Conservation (phyloP, 2,329 filamentous ascomycete genomes). For the Pleoardoris graminearum region DNA sequence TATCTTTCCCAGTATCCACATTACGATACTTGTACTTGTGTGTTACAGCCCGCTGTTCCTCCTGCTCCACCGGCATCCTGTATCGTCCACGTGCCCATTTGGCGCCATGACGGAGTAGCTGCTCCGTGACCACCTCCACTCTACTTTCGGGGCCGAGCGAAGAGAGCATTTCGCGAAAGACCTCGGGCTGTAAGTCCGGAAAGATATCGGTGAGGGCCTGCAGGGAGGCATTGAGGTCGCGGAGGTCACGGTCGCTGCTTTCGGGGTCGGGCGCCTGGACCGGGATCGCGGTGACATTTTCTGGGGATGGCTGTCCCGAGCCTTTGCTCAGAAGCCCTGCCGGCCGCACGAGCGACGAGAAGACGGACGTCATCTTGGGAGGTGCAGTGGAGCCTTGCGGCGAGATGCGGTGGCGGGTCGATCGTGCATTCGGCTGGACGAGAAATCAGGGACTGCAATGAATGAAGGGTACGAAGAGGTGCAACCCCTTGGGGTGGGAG, state of each 20-base stretch:
- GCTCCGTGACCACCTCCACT: constrained; percentile 75
- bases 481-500: neutral
- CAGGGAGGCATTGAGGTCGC: constrained; percentile 71
- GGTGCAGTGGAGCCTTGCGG: constrained; percentile 6
- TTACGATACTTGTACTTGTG: constrained; percentile 41
- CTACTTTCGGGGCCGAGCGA: constrained; percentile 76
- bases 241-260: constrained; percentile 63
- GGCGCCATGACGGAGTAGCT: constrained; percentile 71
- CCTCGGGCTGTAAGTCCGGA: constrained; percentile 78
- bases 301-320: constrained; percentile 12
- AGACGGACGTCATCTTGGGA: constrained; percentile 39
- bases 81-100: constrained; percentile 72
- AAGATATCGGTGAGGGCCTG: constrained; percentile 72
- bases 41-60: constrained; percentile 39
- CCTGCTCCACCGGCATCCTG: constrained; percentile 40
- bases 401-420: neutral
- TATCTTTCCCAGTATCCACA: constrained; percentile 34
- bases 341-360: constrained; percentile 41
- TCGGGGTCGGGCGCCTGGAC: constrained; percentile 15
- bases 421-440: constrained; percentile 1
- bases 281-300: constrained; percentile 5
- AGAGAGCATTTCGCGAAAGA: constrained; percentile 78
- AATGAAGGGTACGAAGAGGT: neutral
- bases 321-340: constrained; percentile 23
- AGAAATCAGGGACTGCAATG: neutral